Evolutionary conservation across 208 protist species (phyloP).

Genomic region (Herpetomonas samuelpessoai): DNA sequence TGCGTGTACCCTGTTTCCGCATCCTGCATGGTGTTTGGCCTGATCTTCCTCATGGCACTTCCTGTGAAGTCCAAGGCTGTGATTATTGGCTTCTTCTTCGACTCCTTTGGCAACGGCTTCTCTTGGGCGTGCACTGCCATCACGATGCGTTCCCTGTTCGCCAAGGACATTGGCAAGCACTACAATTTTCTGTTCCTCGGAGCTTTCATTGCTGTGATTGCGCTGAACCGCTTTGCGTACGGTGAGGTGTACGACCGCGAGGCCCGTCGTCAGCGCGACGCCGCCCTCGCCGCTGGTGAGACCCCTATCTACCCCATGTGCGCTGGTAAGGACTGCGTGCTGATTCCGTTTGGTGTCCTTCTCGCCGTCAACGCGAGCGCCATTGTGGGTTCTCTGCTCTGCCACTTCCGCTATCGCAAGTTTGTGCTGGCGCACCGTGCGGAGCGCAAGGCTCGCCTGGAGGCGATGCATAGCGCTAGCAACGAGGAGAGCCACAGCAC

Average conservation of each 20-base stretch:
- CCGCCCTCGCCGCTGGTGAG: conserved; percentile 11
- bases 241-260: conserved; percentile 55
- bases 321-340: conserved; percentile 36
- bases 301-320: conserved; percentile 33
- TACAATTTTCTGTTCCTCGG: conserved; percentile 71
- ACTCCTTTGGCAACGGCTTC: conserved; percentile 58
- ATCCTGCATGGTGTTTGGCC: conserved; percentile 27
- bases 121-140: conserved; percentile 54
- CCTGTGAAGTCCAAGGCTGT: conserved; percentile 37
- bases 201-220: conserved; percentile 47
- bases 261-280: conserved; percentile 28
- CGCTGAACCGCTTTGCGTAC: conserved; percentile 62
- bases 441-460: neutral
- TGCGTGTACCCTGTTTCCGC: conserved; percentile 34
- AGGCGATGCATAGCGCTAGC: neutral
- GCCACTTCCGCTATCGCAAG: conserved; percentile 47
- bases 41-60: conserved; percentile 43
- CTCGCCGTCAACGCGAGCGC: conserved; percentile 47
- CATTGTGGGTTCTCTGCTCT: conserved; percentile 26
- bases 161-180: conserved; percentile 70
- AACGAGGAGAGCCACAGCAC: conserved; percentile 1
- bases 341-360: conserved; percentile 35
- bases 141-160: conserved; percentile 37
- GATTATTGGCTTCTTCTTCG: conserved; percentile 51
- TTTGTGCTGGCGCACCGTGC: conserved; percentile 31